phyloP scores from a whole-genome alignment of 768 basidiomycete species.

The Kwoniella sp. region DNA sequence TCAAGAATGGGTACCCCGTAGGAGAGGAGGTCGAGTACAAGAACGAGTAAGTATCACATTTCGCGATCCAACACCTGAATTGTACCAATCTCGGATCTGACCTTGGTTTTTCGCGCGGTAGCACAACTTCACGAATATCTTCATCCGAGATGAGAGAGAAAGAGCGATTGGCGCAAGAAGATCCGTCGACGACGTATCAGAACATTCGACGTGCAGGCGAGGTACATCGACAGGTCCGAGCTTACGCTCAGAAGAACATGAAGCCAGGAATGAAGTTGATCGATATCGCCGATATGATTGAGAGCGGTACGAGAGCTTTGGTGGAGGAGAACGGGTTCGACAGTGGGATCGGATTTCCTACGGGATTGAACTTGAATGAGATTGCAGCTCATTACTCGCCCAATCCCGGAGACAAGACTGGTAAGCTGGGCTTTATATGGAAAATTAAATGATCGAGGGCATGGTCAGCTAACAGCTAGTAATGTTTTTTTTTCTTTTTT shows the following conservation, averaged over 20 bases:
- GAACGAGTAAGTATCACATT: slow-evolving; percentile 74
- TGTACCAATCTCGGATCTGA: background rate
- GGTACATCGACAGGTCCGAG: slow-evolving; percentile 89
- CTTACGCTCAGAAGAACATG: slow-evolving; percentile 77
- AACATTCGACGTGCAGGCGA: slow-evolving; percentile 91
- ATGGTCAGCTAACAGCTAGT: background rate
- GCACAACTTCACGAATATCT: slow-evolving; percentile 83
- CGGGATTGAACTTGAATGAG: slow-evolving; percentile 88
- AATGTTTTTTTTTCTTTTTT: no score
- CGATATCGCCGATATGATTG: slow-evolving; percentile 89
- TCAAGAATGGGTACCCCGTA: slow-evolving; percentile 84
- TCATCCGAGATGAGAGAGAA: slow-evolving; percentile 84
- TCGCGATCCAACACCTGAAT: no score
- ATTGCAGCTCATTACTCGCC: slow-evolving; percentile 97
- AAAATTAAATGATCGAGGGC: no score
- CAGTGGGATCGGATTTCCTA: slow-evolving; percentile 91
- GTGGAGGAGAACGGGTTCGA: slow-evolving; percentile 80
- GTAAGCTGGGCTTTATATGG: slow-evolving; percentile 59
- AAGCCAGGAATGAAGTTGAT: slow-evolving; percentile 92
- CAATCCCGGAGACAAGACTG: slow-evolving; percentile 83
- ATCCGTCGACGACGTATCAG: slow-evolving; percentile 82
- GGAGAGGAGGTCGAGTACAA: slow-evolving; percentile 90
- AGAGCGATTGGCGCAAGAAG: slow-evolving; percentile 76
- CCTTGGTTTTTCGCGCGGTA: slow-evolving; percentile 52
- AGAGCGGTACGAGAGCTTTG: slow-evolving; percentile 84